phyloP scores from a whole-genome alignment of 129 eudicot genomes.

The Artemisia tridentata region DNA sequence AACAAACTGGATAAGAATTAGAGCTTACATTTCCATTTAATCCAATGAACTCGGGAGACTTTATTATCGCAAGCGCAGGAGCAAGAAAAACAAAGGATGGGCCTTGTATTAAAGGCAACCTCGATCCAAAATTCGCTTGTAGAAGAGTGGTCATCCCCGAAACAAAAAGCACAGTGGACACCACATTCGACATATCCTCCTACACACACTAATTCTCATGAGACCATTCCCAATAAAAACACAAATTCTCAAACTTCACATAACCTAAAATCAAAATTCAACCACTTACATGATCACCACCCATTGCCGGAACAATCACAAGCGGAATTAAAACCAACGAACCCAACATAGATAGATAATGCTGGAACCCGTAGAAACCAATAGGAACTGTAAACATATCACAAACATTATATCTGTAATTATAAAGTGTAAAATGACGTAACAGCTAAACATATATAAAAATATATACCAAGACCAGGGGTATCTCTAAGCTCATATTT shows the following conservation, averaged over 20 bases:
- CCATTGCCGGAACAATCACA: conserved; percentile 97
- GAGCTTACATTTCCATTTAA: conserved; percentile 78
- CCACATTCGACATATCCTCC: conserved; percentile 89
- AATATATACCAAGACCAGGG: conserved; percentile 80
- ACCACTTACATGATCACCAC: conserved; percentile 83
- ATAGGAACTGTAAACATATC: conserved; percentile 71
- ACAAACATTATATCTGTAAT: not conserved
- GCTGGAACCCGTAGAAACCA: conserved; percentile 87
- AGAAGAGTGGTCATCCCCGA: conserved; percentile 90
- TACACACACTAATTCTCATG: conserved; percentile 35
- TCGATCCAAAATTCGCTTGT: conserved; percentile 80
- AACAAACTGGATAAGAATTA: not conserved
- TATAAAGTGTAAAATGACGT: too few species aligned
- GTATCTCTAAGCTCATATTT: conserved; percentile 96
- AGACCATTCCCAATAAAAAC: conserved; percentile 6
- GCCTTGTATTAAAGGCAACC: conserved; percentile 92
- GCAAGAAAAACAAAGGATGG: conserved; percentile 96
- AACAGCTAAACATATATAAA: not conserved
- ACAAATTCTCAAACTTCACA: conserved; percentile 5
- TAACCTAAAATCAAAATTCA: conserved; percentile 20
- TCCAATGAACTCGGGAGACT: conserved; percentile 82
- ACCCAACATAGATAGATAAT: conserved; percentile 80
- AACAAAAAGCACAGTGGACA: conserved; percentile 84
- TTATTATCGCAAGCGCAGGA: conserved; percentile 89
- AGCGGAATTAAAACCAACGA: conserved; percentile 89